A percentile compares a stretch with the other conserved stretches of the same genome.
phyloP scores from a whole-genome alignment of 345 rosid genomes.

The Eucalyptus cloeziana region DNA sequence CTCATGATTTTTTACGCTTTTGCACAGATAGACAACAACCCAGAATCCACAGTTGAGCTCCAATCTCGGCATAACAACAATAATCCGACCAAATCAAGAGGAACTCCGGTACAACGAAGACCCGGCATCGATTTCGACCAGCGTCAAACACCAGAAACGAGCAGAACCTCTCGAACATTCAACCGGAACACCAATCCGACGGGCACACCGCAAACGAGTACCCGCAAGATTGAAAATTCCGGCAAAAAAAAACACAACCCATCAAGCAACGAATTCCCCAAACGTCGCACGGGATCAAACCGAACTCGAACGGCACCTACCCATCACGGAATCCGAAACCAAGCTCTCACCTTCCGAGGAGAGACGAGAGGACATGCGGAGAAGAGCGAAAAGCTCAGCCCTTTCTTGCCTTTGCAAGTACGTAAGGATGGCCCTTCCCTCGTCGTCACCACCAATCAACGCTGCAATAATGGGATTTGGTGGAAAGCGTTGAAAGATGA shows the following conservation, averaged over 20 bases:
- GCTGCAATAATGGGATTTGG: background rate
- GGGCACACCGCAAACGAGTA: fast-evolving
- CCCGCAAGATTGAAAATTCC: background rate
- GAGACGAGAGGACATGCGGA: background rate
- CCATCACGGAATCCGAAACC: background rate
- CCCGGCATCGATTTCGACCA: background rate
- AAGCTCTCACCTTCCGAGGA: background rate
- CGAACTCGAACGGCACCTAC: background rate
- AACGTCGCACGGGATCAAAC: background rate
- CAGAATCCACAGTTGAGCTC: background rate
- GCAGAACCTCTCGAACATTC: background rate
- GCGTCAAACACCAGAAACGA: background rate
- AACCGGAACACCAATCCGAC: background rate
- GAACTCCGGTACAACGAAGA: background rate
- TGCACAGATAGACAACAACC: background rate
- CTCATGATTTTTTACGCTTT: background rate
- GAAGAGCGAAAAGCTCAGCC: background rate
- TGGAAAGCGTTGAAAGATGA: background rate
- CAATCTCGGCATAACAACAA: background rate
- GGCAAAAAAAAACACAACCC: background rate
- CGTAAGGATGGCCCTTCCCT: background rate
- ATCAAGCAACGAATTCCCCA: background rate
- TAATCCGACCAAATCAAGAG: background rate
- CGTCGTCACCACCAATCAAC: background rate
- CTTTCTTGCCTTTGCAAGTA: background rate